phyloP scores from a whole-genome alignment of 441 rosid species.

The Aleurites moluccanus region DNA sequence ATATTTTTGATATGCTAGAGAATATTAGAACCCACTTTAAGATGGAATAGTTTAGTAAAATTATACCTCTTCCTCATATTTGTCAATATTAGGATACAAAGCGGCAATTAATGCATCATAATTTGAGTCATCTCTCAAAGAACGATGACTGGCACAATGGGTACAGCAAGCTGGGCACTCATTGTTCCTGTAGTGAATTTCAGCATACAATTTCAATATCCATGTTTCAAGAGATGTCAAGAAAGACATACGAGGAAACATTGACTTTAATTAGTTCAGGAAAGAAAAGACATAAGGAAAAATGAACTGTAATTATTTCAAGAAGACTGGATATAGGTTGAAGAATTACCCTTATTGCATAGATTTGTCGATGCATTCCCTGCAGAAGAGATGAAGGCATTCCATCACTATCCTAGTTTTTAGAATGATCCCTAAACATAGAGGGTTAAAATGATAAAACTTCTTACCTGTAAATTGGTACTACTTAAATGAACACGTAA shows the following conservation, averaged over 20 bases:
- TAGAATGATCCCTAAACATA: conserved; percentile 70
- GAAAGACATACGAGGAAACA: neutral
- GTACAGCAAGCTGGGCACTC: conserved; percentile 99
- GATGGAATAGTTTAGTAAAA: conserved; percentile 18
- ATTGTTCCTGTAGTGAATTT: conserved; percentile 65
- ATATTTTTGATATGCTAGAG: neutral
- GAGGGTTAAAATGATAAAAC: conserved; percentile 7
- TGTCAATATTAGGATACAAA: conserved; percentile 73
- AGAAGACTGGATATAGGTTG: too few species aligned
- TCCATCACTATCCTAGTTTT: conserved; percentile 97
- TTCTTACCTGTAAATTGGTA: neutral
- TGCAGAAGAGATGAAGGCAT: conserved; percentile 94
- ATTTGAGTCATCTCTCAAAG: conserved; percentile 91
- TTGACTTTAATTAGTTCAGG: neutral
- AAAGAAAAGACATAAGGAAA: conserved; percentile 1
- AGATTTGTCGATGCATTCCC: conserved; percentile 97
- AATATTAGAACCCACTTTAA: conserved; percentile 8
- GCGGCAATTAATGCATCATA: conserved; percentile 86
- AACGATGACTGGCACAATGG: conserved; percentile 97
- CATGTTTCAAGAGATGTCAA: neutral
- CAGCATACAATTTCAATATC: neutral
- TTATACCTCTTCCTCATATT: conserved; percentile 78
- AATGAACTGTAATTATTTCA: too few species aligned
- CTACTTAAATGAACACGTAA: neutral
- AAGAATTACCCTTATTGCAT: conserved; percentile 83